Conservation (phyloP, 2,329 filamentous ascomycete species). For the Cryphonectria radicalis region DNA sequence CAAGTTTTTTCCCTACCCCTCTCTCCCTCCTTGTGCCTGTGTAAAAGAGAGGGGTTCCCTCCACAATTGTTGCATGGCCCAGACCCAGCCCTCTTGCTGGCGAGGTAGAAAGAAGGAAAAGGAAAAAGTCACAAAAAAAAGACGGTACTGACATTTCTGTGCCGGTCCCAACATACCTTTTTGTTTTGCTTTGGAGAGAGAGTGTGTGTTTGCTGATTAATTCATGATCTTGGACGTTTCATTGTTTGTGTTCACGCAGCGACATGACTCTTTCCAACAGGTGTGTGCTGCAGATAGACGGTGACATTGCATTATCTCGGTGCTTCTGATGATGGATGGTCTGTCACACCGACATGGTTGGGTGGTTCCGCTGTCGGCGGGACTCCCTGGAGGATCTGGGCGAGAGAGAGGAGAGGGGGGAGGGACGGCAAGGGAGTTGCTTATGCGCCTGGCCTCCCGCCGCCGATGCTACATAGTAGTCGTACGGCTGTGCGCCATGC, state of each 20-base stretch:
- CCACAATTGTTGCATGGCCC: not conserved
- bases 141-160: not conserved
- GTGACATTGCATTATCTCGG: not conserved
- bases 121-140: no score
- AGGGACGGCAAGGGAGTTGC: not conserved
- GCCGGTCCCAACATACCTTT: not conserved
- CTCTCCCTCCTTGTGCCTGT: not conserved
- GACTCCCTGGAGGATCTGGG: not conserved
- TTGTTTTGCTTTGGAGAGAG: no score
- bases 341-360: conserved; percentile 1
- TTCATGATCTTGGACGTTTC: not conserved
- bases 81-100: not conserved
- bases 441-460: not conserved
- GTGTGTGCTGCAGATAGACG: not conserved
- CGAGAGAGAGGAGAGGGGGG: not conserved
- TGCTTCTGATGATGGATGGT: not conserved
- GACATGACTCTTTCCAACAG: not conserved
- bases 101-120: not conserved
- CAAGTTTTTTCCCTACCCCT: not conserved
- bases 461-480: not conserved
- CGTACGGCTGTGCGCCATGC: not conserved
- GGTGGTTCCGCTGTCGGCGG: not conserved
- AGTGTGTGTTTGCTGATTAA: no score
- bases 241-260: no score
- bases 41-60: not conserved